Conservation (phyloP, 1,139 yeast species). For the Pichia sorboxylosa region DNA sequence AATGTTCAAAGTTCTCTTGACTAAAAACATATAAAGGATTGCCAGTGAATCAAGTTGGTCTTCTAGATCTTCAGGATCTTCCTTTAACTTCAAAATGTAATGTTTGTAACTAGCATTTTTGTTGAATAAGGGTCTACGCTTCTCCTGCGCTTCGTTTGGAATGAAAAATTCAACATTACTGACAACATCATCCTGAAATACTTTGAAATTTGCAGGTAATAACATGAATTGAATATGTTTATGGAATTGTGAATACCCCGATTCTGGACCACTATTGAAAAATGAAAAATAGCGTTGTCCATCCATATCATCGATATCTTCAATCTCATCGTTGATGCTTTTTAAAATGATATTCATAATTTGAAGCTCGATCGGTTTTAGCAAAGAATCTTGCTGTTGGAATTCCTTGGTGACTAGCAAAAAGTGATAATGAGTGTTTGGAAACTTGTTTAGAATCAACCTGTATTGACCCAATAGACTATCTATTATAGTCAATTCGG, state of each 20-base stretch:
- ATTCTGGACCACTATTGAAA: slow-evolving; percentile 75
- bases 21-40: slow-evolving; percentile 54
- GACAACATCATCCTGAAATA: slow-evolving; percentile 51
- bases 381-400: slow-evolving; percentile 59
- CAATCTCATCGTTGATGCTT: slow-evolving; percentile 21
- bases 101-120: slow-evolving; percentile 69
- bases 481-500: slow-evolving; percentile 52
- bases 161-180: slow-evolving; percentile 36
- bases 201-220: slow-evolving; percentile 46
- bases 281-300: slow-evolving; percentile 52
- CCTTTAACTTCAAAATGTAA: slow-evolving; percentile 58
- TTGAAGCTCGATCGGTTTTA: slow-evolving; percentile 55
- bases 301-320: slow-evolving; percentile 15
- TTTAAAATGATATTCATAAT: slow-evolving; percentile 45
- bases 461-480: slow-evolving; percentile 46
- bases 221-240: slow-evolving; percentile 81
- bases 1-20: slow-evolving; percentile 60
- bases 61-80: slow-evolving; percentile 24
- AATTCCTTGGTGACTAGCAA: slow-evolving; percentile 66
- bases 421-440: slow-evolving; percentile 70
- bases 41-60: slow-evolving; percentile 45
- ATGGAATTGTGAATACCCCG: slow-evolving; percentile 92
- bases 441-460: slow-evolving; percentile 73
- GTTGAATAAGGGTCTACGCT: slow-evolving; percentile 50
- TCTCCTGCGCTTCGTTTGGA: slow-evolving; percentile 31